These are phyloP conservation scores for Ophiostoma himal-ulmi DNA, from an alignment of 2,329 filamentous ascomycete genomes.

Conservation along the genomic window DNA sequence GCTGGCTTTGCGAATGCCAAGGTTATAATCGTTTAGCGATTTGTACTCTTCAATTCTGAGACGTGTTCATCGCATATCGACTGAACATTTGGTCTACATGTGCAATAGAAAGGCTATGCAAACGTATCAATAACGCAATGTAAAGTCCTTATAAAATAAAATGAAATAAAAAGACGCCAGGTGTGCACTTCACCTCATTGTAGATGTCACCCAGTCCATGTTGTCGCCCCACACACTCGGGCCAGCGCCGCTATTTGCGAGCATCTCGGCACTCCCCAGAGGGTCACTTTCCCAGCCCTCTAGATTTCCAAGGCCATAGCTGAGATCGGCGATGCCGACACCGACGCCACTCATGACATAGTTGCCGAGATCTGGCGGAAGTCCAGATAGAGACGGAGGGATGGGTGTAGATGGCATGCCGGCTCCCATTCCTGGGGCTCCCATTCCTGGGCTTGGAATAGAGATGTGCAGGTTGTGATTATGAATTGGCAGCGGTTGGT, in stretches of 20 bases:
- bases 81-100: no score
- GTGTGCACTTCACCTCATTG: neutral
- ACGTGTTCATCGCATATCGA: no score
- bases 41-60: no score
- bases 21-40: neutral
- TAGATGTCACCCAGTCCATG: conserved; percentile 22
- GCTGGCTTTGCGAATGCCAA: neutral
- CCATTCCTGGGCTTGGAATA: neutral
- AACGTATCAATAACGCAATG: neutral
- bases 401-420: neutral
- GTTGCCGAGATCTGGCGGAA: conserved; percentile 15
- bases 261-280: conserved; percentile 26
- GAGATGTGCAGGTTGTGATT: neutral
- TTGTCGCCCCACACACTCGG: conserved; percentile 26
- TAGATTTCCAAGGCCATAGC: conserved; percentile 14
- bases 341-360: conserved; percentile 7
- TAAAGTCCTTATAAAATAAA: neutral
- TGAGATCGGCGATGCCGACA: conserved; percentile 10
- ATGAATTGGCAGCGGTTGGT: conserved; percentile 10
- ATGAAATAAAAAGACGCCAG: neutral
- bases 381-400: neutral
- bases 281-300: conserved; percentile 24
- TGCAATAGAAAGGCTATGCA: neutral
- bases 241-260: conserved; percentile 24
- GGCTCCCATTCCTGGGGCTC: neutral